Conservation (phyloP, 1,284 basidiomycete species). For the Ceratobasidium papillatum region DNA sequence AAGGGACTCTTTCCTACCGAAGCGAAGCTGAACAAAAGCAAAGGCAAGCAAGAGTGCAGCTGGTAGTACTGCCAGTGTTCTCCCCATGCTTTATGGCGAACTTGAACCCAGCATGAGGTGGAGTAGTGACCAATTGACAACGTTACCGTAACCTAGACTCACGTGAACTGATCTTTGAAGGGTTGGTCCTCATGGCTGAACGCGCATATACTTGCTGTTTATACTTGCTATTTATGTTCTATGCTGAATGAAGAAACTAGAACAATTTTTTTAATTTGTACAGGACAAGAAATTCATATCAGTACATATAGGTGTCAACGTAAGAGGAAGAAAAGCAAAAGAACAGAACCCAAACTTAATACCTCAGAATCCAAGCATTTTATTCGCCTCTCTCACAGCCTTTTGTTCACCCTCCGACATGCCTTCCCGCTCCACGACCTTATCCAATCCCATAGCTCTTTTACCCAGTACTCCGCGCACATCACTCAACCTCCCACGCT, state of each 20-base stretch:
- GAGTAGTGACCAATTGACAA: no score
- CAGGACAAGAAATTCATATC: neutral
- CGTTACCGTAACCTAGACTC: neutral
- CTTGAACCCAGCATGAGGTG: neutral
- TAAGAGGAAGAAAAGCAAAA: neutral
- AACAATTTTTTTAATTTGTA: neutral
- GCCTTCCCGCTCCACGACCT: constrained; percentile 19
- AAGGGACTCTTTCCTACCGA: neutral
- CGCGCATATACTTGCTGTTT: neutral
- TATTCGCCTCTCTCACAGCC: constrained; percentile 30
- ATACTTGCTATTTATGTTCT: no score
- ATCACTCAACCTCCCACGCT: constrained; percentile 59
- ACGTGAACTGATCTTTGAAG: neutral
- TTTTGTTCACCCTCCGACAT: constrained; percentile 25
- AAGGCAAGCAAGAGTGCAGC: neutral
- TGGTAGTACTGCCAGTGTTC: neutral
- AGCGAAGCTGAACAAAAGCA: neutral
- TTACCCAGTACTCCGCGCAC: constrained; percentile 48
- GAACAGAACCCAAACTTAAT: neutral
- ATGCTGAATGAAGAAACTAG: no score
- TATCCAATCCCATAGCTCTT: constrained; percentile 36
- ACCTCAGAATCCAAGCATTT: constrained; percentile 33
- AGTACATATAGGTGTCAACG: neutral
- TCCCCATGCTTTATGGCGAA: neutral
- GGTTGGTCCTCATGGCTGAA: neutral